Evolutionary conservation across 345 rosid species (phyloP), one percentile per base, ranked within the genome.

Genomic region (Raphanus sativus): DNA sequence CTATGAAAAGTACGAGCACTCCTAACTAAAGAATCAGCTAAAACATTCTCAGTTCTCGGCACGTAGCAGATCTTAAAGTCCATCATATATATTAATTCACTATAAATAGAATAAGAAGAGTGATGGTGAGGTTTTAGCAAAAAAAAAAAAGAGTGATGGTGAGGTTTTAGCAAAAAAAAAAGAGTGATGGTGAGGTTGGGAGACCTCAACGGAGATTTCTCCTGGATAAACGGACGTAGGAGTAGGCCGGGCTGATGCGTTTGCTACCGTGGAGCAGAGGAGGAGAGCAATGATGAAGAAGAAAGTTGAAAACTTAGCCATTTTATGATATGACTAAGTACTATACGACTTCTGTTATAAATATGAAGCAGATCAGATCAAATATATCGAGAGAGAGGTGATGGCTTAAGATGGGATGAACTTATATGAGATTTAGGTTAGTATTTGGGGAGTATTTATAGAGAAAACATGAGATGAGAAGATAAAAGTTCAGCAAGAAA

Each of bases 261-360:
- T 62, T 76, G 78, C 65, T 42, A 75, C 45, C 25, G 84, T 62
- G 32, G 86, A 83, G 64, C 85, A 69, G 45, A 89, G 81, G 66
- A 88, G 77, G 16, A 89, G 75, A 76, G 76, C 55, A 13, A 86
- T 17, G 73, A 85, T 6, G 73, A 84, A 62, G 34, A 77, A 59
- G 54, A 30, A 40, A 40, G 79, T 50, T 33, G 77, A 54, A 64
- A 70, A 68, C 77, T 79, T 84, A 56, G 79, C 79, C 89, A 84
- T 79, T 8, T 17, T 70, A 3, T 68, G n/a, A 36, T 52, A 52
- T 60, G 66, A 56, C 65, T 26, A 26, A 16, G 4, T 66, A 40
- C 45, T 38, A 58, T 56, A 40, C 30, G 42, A n/a, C 38, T 66
- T 56, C 38, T 67, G 15, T 28, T 56, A 26, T 65, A 4, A 42